Base-by-base conservation (phyloP, 1,284 basidiomycete species). In the Amylostereum chailletii region DNA sequence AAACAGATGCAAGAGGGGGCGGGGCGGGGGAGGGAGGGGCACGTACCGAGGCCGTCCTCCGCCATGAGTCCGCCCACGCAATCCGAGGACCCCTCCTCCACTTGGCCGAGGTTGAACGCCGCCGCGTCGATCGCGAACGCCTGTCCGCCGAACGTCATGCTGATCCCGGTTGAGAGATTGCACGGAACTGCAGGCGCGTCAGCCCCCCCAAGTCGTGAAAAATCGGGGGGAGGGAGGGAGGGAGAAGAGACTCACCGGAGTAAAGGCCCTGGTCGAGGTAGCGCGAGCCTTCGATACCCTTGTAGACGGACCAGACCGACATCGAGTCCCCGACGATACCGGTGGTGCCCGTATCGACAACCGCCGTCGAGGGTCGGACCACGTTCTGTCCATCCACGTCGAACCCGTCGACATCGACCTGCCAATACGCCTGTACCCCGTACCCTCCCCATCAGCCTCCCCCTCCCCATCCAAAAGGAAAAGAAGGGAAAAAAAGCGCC, bases 11-110 rank as follows among this genome's bases (percentile, higher is more conserved):
- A 30, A 5, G 32, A 4, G 29, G n/a, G 5, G n/a, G 31, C 36
- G n/a, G 9, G 27, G 33, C 11, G 33, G 27, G 26, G 19, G 32
- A 29, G 1, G 37, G 33, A 1, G 9, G 2, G 4, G 30, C 8
- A n/a, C 19, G 10, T 42, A 9, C 45, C 29, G 7, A 46, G 34
- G 41, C 47, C 46, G 26, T 54, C 52, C 7, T 43, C 9, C 1
- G 43, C 56, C 34, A 58, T 53, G 39, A 63, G 48, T n/a, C 58
- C 60, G 11, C 57, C 57, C 9, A 60, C n/a, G 46, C 63, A 64
- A 8, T 53, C 51, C 3, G 19, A 34, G 2, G 56, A 52, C 40
- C 50, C 55, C 1, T 4, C 27, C 26, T 44, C 46, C 10, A 58
- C 37, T 1, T 27, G 39, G 5, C 62, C 62, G 8, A 58, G 49